Base-by-base conservation (phyloP, 805 yeast genomes). In the Myxozyma sirexii region DNA sequence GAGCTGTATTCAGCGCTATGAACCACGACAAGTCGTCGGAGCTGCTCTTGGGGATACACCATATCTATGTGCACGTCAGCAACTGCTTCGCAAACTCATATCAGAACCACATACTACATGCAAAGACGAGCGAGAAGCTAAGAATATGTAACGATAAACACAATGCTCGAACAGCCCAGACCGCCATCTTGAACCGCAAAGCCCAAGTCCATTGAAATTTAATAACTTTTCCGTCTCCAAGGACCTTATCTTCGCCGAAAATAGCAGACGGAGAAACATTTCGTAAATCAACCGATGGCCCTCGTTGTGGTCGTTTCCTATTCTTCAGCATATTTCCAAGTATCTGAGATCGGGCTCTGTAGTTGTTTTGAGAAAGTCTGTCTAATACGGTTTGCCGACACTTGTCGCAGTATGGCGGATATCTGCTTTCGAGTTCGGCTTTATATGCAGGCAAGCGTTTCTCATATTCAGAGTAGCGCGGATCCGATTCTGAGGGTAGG, bases 341-440 rank as follows among this genome's bases (percentile, higher is more conserved):
- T 4, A 61, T 31, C 38, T 35, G 57, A 13, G 62, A 48, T 17
- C 56, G 27, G 13, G 65, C 65, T 15, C 29, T 26, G 31, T 61
- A 61, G 33, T 58, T 61, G 33, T 58, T 61, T 26, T 35, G 47
- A 12, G 37, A 8, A 3, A 61, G 41, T 23, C 39, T 38, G 4
- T 48, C 47, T 3, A 24, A 6, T 10, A 61, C 63, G 13, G 17
- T 33, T 12, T 17, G 29, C 12, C 15, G 24, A 38, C 65, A 61
- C 3, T 37, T 35, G 15, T 27, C 46, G 55, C 65, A 61, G 29
- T 49, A 58, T 19, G 63, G 58, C 3, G 65, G 65, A 51, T 58
- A 61, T 19, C 65, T 47, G 2, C 17, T 37, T 37, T 61, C 65
- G n/a, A 61, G 55, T 24, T 58, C 58, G 19, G 38, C 44, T 27